Percentiles rank a stretch among this genome's conserved stretches.
phyloP scores from a whole-genome alignment of 2,329 filamentous ascomycete species.

The Fusarium zealandicum region DNA sequence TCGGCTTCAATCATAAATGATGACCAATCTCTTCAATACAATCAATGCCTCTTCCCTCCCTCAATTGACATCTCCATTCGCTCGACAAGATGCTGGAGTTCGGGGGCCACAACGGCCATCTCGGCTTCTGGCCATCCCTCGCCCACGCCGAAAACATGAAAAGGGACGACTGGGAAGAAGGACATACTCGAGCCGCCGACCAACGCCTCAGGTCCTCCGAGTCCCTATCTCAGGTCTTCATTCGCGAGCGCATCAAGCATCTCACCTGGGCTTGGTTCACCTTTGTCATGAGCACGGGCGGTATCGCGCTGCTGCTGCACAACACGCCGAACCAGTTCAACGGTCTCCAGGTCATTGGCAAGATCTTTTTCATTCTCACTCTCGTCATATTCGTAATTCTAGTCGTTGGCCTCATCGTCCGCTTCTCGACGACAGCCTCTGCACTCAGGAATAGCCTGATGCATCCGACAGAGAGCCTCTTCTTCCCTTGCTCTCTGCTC shows the following conservation, averaged over 20 bases:
- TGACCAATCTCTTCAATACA: too few species aligned
- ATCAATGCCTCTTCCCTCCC: not conserved
- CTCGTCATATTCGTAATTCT: constrained; percentile 58
- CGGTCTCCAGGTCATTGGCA: constrained; percentile 56
- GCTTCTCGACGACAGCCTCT: constrained; percentile 65
- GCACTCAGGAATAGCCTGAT: constrained; percentile 57
- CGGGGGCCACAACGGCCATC: constrained; percentile 4
- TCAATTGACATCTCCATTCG: not conserved
- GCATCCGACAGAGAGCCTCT: constrained; percentile 65
- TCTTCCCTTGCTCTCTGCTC: constrained; percentile 68
- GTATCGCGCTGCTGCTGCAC: constrained; percentile 42
- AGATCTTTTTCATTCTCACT: constrained; percentile 58
- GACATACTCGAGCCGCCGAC: constrained; percentile 37
- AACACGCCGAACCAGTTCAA: constrained; percentile 53
- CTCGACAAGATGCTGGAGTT: constrained; percentile 9
- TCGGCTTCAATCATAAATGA: too few species aligned
- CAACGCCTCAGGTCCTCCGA: constrained; percentile 28
- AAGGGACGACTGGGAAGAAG: constrained; percentile 40
- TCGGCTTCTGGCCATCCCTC: constrained; percentile 20
- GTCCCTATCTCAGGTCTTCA: constrained; percentile 20
- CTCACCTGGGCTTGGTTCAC: constrained; percentile 46
- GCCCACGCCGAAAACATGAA: constrained; percentile 31
- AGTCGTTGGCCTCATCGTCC: constrained; percentile 59
- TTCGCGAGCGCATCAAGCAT: constrained; percentile 37
- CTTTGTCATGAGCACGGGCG: constrained; percentile 46